Conservation (phyloP, 2,329 filamentous ascomycete genomes). For the Ophiostoma ulmi region DNA sequence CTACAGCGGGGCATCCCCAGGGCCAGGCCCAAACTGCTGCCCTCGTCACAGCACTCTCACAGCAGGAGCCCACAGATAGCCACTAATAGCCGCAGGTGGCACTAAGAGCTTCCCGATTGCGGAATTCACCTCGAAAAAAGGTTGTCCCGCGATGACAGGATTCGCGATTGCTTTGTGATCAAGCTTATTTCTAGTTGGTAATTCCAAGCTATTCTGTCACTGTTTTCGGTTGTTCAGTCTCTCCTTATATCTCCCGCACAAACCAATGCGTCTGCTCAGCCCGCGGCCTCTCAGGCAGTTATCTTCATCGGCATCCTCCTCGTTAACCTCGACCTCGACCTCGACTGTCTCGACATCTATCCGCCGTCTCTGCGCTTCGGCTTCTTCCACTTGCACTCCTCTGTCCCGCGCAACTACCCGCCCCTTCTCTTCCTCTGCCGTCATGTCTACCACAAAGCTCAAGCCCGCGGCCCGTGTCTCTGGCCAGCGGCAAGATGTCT, state of each 20-base stretch:
- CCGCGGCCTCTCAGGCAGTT: conserved; percentile 16
- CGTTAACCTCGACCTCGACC: neutral
- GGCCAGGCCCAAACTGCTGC: neutral
- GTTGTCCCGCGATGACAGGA: conserved; percentile 14
- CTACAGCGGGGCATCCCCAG: neutral
- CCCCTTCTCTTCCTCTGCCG: conserved; percentile 15
- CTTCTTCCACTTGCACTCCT: neutral
- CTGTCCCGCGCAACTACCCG: neutral
- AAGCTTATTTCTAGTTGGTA: neutral
- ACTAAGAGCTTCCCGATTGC: conserved; percentile 16
- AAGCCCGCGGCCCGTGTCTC: conserved; percentile 39
- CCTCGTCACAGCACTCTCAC: neutral
- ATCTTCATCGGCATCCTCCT: neutral
- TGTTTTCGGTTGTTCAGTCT: neutral
- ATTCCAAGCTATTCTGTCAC: neutral
- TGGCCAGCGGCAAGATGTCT: conserved; percentile 40
- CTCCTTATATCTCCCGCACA: neutral
- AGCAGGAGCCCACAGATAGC: neutral
- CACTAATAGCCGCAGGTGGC: neutral
- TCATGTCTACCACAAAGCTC: conserved; percentile 32
- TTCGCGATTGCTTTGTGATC: conserved; percentile 8
- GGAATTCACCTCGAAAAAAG: conserved; percentile 13
- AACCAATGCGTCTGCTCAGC: conserved; percentile 13
- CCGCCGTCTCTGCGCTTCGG: conserved; percentile 3
- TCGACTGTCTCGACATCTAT: neutral